These are phyloP conservation scores for Arthrobotrys pseudoclavata DNA, from an alignment of 2,329 filamentous ascomycete species.

Conservation along the genomic window DNA sequence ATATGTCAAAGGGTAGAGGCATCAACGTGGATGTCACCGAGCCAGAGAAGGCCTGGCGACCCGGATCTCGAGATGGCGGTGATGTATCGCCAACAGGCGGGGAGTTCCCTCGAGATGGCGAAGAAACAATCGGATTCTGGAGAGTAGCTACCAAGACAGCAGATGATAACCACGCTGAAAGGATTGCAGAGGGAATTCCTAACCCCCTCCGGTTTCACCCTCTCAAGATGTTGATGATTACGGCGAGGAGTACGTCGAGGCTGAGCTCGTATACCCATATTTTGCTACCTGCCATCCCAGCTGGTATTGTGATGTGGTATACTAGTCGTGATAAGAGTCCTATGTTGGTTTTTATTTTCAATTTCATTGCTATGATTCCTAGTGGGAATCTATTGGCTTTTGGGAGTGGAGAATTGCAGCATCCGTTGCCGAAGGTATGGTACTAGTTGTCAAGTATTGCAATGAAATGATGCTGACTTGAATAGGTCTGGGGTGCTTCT, in stretches of 20 bases:
- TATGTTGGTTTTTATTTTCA: slow-evolving; percentile 43
- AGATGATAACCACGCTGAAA: slow-evolving; percentile 27
- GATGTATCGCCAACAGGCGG: slow-evolving; percentile 36
- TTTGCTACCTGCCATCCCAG: slow-evolving; percentile 48
- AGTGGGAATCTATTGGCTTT: slow-evolving; percentile 52
- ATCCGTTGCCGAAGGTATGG: slow-evolving; percentile 49
- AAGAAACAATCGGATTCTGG: slow-evolving; percentile 41
- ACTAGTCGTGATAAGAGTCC: slow-evolving; percentile 23
- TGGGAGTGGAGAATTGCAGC: slow-evolving; percentile 46
- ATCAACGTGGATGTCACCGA: slow-evolving; percentile 13
- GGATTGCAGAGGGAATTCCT: slow-evolving; percentile 36
- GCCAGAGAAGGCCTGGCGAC: slow-evolving; percentile 44
- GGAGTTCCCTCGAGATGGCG: slow-evolving; percentile 9
- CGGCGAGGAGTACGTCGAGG: slow-evolving; percentile 36
- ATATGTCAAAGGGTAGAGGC: slow-evolving; percentile 5
- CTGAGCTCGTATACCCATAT: slow-evolving; percentile 38
- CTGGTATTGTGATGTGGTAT: slow-evolving; percentile 47
- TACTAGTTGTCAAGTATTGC: background rate
- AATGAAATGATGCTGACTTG: background rate
- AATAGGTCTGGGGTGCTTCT: slow-evolving; percentile 70
- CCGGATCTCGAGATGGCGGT: slow-evolving; percentile 13
- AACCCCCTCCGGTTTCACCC: slow-evolving; percentile 44
- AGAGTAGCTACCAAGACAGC: slow-evolving; percentile 31
- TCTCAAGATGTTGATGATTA: slow-evolving; percentile 37
- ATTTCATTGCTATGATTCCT: slow-evolving; percentile 57